These are phyloP conservation scores for Tulasnella sp. DNA, from an alignment of 768 basidiomycete species.

Conservation along the genomic window DNA sequence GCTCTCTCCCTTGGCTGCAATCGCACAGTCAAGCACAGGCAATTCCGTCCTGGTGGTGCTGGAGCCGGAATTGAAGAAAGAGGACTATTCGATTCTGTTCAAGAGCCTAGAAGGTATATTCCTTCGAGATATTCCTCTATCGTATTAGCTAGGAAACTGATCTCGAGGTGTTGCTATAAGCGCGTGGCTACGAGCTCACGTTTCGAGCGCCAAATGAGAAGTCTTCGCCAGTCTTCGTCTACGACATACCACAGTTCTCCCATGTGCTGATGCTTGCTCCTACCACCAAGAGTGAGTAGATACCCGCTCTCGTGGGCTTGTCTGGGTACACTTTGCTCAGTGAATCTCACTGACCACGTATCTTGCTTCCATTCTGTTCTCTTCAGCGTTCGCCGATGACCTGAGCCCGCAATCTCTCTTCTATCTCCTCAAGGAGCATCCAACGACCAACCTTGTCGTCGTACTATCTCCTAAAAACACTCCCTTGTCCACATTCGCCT, in stretches of 20 bases:
- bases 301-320: background rate
- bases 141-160: background rate
- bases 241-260: constrained; percentile 63
- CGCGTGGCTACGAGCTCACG: constrained; percentile 73
- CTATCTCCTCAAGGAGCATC: constrained; percentile 47
- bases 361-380: background rate
- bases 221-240: constrained; percentile 50
- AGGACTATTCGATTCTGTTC: constrained; percentile 76
- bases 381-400: constrained; percentile 55
- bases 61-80: constrained; percentile 54
- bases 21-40: constrained; percentile 67
- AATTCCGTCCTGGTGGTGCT: constrained; percentile 76
- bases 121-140: no score
- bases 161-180: no score
- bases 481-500: constrained; percentile 60
- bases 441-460: constrained; percentile 65
- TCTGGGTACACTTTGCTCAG: background rate
- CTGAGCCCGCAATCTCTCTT: constrained; percentile 75
- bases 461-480: constrained; percentile 68
- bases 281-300: constrained; percentile 63
- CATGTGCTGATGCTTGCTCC: constrained; percentile 84
- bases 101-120: constrained; percentile 53
- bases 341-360: background rate
- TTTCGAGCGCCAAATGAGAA: constrained; percentile 76
- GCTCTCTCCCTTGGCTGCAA: constrained; percentile 1